Evolutionary conservation across 2,329 filamentous ascomycete genomes (phyloP).

Genomic region (Hymenoscyphus scutula): DNA sequence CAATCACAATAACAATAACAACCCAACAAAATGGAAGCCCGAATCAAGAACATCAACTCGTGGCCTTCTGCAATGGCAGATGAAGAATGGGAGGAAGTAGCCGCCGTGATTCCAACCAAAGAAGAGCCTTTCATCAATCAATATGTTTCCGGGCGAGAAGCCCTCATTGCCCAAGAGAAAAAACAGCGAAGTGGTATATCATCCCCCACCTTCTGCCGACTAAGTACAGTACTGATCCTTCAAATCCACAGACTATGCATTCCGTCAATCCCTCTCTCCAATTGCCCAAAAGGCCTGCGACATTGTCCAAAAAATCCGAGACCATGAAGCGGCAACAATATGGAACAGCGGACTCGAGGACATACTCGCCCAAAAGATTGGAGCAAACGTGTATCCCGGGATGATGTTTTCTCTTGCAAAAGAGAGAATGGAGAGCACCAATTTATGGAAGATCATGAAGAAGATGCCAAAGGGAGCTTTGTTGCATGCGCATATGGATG

Average conservation of each 20-base stretch:
- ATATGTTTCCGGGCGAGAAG: slow-evolving; percentile 73
- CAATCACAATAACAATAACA: slow-evolving; percentile 1
- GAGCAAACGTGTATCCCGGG: slow-evolving; percentile 72
- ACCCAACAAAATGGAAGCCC: slow-evolving; percentile 24
- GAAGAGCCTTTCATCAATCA: slow-evolving; percentile 78
- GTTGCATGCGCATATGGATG: slow-evolving; percentile 84
- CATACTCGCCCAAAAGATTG: slow-evolving; percentile 58
- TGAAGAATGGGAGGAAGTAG: slow-evolving; percentile 58
- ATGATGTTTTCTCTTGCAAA: slow-evolving; percentile 93
- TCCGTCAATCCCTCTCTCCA: slow-evolving; percentile 72
- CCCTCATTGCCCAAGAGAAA: slow-evolving; percentile 77
- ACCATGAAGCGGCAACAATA: slow-evolving; percentile 69
- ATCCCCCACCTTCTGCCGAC: neutral
- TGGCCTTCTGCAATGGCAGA: slow-evolving; percentile 40
- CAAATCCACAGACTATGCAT: slow-evolving; percentile 55
- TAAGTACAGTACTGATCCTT: neutral
- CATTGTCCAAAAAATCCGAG: slow-evolving; percentile 77
- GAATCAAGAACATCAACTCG: slow-evolving; percentile 26
- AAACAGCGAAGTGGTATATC: slow-evolving; percentile 72
- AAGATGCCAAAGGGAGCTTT: slow-evolving; percentile 86
- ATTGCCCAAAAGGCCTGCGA: slow-evolving; percentile 73
- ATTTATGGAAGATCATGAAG: slow-evolving; percentile 80
- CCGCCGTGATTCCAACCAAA: slow-evolving; percentile 52
- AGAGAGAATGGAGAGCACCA: slow-evolving; percentile 79
- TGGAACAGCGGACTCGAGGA: slow-evolving; percentile 77